Evolutionary conservation across 2,329 filamentous ascomycete species (phyloP).

Genomic region (Macrophomina pseudophaseolina): DNA sequence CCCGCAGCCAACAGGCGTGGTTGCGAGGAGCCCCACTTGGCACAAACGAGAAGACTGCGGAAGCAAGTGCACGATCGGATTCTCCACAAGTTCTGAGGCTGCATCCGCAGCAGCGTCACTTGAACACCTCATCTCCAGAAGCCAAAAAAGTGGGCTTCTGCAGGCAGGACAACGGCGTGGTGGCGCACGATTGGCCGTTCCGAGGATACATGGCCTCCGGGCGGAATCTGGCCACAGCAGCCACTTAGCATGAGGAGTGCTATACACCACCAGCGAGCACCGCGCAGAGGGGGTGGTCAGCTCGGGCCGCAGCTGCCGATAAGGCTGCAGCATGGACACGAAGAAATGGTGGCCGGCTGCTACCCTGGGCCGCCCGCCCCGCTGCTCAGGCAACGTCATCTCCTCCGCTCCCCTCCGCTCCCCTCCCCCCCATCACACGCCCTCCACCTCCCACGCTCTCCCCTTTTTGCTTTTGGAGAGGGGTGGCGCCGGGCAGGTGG

Average conservation of each 20-base stretch:
- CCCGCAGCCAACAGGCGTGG: neutral
- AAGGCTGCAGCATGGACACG: neutral
- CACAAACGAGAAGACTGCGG: neutral
- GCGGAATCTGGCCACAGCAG: neutral
- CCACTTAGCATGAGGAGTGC: neutral
- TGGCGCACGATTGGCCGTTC: neutral
- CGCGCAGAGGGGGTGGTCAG: constrained; percentile 9
- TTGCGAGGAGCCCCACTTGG: neutral
- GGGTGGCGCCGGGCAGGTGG: neutral
- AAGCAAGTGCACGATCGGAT: neutral
- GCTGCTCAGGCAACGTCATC: neutral
- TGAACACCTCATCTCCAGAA: neutral
- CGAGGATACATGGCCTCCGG: neutral
- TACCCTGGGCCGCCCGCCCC: neutral
- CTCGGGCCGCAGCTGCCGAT: constrained; percentile 9
- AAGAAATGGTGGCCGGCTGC: neutral
- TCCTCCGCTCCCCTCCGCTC: no score
- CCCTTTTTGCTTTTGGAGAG: neutral
- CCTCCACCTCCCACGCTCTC: neutral
- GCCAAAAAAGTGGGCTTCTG: constrained; percentile 6
- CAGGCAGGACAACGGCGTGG: neutral
- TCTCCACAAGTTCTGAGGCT: neutral
- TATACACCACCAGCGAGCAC: constrained; percentile 7
- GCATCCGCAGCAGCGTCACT: neutral
- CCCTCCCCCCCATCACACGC: neutral